Evolutionary conservation across 805 yeast genomes (phyloP), one percentile per base, ranked within the genome.

Genomic region (Geotrichum ghanense): DNA sequence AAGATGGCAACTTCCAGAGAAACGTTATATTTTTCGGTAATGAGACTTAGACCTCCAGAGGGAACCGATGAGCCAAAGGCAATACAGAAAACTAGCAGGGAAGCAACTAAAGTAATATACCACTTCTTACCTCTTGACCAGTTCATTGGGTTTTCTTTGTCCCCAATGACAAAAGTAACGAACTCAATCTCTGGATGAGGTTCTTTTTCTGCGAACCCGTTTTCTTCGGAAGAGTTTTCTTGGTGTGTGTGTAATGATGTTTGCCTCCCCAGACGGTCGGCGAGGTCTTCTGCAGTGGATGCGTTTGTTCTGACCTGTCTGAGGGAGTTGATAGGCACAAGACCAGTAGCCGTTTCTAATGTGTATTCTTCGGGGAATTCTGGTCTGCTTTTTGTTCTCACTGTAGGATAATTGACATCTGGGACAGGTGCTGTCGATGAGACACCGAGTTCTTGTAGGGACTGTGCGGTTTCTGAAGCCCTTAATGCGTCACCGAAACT

Each of bases 51-150:
- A 41, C 94, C 92, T 55, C 95, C 95, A 22, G 95, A 81, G 56
- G 86, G 82, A 60, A 90, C 83, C 1, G 96, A 83, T 3, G 95
- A 85, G 37, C 96, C 96, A 62, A 85, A 88, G 1, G 97, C 97
- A 24, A 90, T 95, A 57, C 87, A 76, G 48, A 89, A 80, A 44
- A 89, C 96, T 51, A 84, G 71, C 25, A 77, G 53, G 1, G 95
- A 79, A 21, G 85, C 68, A 7, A 79, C 52, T 24, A 82, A 60
- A 0, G 97, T 87, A 60, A 81, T 59, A 25, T 51, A 43, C 64
- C 68, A 57, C 53, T 57, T 59, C 20, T 62, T 46, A 52, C 55
- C 53, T 25, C 67, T 46, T 22, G 74, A 66, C 97, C 97, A 88
- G 63, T 88, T 88, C 58, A 80, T 81, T 23, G 97, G 97, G 64